A percentile compares a stretch with the other conserved stretches of the same genome.
Evolutionary conservation across 1,284 basidiomycete genomes (phyloP).

Genomic region (Melampsora americana): DNA sequence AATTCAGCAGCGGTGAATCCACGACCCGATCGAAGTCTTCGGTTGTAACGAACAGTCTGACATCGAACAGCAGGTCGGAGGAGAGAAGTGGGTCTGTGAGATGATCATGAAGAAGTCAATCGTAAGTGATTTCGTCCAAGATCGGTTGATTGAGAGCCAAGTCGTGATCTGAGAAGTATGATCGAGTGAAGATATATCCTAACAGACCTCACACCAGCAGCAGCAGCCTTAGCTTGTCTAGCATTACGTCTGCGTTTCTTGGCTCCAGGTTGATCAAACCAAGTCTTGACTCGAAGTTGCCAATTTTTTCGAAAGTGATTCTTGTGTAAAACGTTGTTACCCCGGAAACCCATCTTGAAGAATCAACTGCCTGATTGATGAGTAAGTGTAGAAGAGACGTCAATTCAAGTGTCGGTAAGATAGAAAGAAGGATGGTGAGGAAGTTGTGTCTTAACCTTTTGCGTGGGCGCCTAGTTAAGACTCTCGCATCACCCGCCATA

Average conservation of each 20-base stretch:
- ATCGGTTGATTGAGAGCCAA: not conserved
- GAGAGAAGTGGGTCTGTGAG: constrained; percentile 69
- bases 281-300: constrained; percentile 80
- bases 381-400: not conserved
- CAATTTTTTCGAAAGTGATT: constrained; percentile 99
- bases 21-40: constrained; percentile 92
- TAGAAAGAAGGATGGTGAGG: not conserved
- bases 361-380: not conserved
- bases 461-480: not conserved
- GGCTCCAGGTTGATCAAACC: constrained; percentile 99
- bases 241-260: constrained; percentile 94
- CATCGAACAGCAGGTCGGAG: constrained; percentile 96
- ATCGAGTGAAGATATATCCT: too few species aligned
- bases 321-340: constrained; percentile 69
- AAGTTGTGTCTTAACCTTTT: not conserved
- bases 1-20: constrained; percentile 94
- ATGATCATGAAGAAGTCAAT: constrained; percentile 11
- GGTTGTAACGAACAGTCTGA: constrained; percentile 97
- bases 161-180: not conserved
- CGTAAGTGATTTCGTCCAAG: constrained; percentile 10
- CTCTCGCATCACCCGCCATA: not conserved
- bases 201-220: constrained; percentile 70
- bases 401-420: not conserved
- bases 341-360: constrained; percentile 50
- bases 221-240: constrained; percentile 84